A percentile compares a stretch with the other conserved stretches of the same genome.
Conservation (phyloP, 768 basidiomycete genomes). For the Hortiboletus flavorubellus region DNA sequence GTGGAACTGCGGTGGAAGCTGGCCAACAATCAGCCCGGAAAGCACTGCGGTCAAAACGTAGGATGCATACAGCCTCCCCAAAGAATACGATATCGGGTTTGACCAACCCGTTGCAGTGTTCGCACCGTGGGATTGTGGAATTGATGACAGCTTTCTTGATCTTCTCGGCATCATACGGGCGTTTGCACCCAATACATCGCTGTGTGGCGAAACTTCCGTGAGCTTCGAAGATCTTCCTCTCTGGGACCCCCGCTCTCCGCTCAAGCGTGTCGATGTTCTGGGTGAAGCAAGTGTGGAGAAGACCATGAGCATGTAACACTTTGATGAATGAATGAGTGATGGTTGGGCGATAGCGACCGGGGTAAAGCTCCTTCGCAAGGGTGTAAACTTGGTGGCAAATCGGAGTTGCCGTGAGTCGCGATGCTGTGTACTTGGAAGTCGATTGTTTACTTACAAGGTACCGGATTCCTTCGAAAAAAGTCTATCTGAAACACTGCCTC, state of each 20-base stretch:
- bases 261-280: conserved; percentile 96
- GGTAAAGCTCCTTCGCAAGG: conserved; percentile 90
- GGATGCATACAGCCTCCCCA: conserved; percentile 63
- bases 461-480: conserved; percentile 78
- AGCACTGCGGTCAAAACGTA: neutral
- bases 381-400: conserved; percentile 61
- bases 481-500: conserved; percentile 94
- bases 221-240: conserved; percentile 80
- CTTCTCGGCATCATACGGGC: conserved; percentile 55
- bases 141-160: conserved; percentile 62
- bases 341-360: conserved; percentile 86
- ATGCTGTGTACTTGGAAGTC: neutral
- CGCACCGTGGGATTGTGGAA: conserved; percentile 63
- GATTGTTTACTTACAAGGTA: conserved; percentile 57
- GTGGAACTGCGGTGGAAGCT: conserved; percentile 78
- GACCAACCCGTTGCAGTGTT: conserved; percentile 65
- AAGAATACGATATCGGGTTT: conserved; percentile 98
- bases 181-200: conserved; percentile 73
- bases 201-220: conserved; percentile 94
- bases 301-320: conserved; percentile 64
- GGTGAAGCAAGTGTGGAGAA: conserved; percentile 78
- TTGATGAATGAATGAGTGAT: conserved; percentile 86
- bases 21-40: conserved; percentile 1
- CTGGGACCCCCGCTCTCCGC: conserved; percentile 73
- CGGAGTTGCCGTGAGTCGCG: neutral